Conservation (phyloP, 148 eudicot species). For the Polygonum maritimum region DNA sequence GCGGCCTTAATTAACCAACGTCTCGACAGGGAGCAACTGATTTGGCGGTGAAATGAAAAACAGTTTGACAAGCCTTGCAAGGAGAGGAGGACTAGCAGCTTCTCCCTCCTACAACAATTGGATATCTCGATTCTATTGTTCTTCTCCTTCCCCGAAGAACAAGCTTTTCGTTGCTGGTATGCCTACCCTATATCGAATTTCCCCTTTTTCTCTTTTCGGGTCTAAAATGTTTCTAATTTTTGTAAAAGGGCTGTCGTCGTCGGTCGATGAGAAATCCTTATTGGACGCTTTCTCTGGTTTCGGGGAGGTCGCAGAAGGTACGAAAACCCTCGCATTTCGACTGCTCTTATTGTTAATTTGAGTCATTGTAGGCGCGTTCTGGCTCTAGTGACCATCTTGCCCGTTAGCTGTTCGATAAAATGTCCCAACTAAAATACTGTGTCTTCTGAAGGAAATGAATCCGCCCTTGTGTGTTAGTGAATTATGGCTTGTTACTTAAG, state of each 20-base stretch:
- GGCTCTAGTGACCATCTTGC: not conserved
- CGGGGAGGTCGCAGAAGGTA: conserved; percentile 72
- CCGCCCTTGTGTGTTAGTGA: not conserved
- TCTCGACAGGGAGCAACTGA: no score
- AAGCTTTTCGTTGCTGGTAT: conserved; percentile 66
- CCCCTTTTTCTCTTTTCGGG: not conserved
- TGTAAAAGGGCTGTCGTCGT: conserved; percentile 58
- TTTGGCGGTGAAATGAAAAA: not conserved
- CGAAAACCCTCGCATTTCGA: not conserved
- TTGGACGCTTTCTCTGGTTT: conserved; percentile 55
- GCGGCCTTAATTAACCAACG: no score
- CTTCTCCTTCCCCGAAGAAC: conserved; percentile 34
- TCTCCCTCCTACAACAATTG: conserved; percentile 17
- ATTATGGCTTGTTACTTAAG: not conserved
- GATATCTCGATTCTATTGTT: conserved; percentile 26
- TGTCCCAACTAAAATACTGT: conserved; percentile 13
- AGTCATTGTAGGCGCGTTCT: not conserved
- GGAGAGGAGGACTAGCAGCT: conserved; percentile 23
- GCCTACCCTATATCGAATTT: conserved; percentile 3
- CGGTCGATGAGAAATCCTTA: conserved; percentile 65
- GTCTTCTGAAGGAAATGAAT: not conserved
- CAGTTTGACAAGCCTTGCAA: conserved; percentile 19
- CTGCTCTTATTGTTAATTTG: not conserved
- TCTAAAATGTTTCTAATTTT: not conserved
- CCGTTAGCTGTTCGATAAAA: conserved; percentile 24